A percentile compares a stretch with the other conserved stretches of the same genome.
Conservation (phyloP, 371 early-diverging fungal genomes). For the Mycotypha africana region DNA sequence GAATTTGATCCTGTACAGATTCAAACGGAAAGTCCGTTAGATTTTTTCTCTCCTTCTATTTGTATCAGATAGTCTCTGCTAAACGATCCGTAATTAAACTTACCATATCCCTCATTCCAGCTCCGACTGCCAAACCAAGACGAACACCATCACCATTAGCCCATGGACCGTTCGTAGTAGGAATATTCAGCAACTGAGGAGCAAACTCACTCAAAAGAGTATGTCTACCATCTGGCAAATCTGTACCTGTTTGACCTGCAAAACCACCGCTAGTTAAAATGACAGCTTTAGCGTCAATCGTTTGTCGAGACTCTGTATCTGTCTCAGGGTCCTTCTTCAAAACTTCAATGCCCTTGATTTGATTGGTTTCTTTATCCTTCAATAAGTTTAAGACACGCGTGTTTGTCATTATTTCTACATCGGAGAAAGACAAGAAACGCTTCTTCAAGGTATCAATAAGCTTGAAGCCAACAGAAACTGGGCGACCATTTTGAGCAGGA, state of each 20-base stretch:
- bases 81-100: slow-evolving; percentile 11
- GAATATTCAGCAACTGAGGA: slow-evolving; percentile 58
- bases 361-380: not conserved
- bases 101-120: slow-evolving; percentile 73
- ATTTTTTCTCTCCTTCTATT: not conserved
- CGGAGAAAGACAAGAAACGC: slow-evolving; percentile 17
- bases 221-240: slow-evolving; percentile 15
- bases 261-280: slow-evolving; percentile 34
- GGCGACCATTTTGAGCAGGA: slow-evolving; percentile 43
- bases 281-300: slow-evolving; percentile 21
- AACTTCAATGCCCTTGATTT: slow-evolving; percentile 11
- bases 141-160: slow-evolving; percentile 80
- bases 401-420: slow-evolving; percentile 42
- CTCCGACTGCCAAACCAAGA: slow-evolving; percentile 58
- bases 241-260: slow-evolving; percentile 20
- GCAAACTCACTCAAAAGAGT: slow-evolving; percentile 45
- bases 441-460: slow-evolving; percentile 46
- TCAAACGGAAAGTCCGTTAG: not conserved
- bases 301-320: slow-evolving; percentile 20
- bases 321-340: slow-evolving; percentile 6
- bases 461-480: slow-evolving; percentile 66
- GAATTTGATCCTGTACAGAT: slow-evolving; percentile 38
- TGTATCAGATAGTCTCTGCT: too few species aligned
- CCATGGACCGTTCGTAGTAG: slow-evolving; percentile 83
- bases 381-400: slow-evolving; percentile 24